Percentiles rank a stretch among this genome's conserved stretches.
phyloP scores from a whole-genome alignment of 2,329 filamentous ascomycete species.

The Cladosporium austrohemisphaericum region DNA sequence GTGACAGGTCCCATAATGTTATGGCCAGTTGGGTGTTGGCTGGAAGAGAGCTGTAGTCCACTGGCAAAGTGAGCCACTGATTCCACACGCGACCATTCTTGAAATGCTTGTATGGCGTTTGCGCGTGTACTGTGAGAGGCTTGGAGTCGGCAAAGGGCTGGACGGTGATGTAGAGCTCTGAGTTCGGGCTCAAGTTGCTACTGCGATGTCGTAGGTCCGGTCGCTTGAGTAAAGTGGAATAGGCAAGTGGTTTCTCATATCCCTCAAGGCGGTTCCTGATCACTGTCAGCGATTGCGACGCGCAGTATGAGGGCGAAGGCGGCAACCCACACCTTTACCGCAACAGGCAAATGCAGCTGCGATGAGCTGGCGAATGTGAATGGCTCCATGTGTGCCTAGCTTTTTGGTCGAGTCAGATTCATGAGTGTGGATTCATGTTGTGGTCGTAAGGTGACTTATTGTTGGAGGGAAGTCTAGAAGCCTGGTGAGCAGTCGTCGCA shows the following conservation, averaged over 20 bases:
- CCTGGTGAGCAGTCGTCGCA: too few species aligned
- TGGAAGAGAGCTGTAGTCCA: slow-evolving; percentile 78
- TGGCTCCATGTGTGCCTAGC: slow-evolving; percentile 66
- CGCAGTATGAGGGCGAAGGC: not conserved
- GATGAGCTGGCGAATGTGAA: slow-evolving; percentile 94
- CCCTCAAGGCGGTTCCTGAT: slow-evolving; percentile 67
- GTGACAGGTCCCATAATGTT: slow-evolving; percentile 91
- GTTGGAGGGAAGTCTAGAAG: too few species aligned
- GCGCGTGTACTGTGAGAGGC: slow-evolving; percentile 82
- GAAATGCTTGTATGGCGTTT: slow-evolving; percentile 91
- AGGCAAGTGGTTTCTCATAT: slow-evolving; percentile 68
- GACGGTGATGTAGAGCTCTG: slow-evolving; percentile 87
- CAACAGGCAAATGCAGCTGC: slow-evolving; percentile 69
- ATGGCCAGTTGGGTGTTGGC: slow-evolving; percentile 81
- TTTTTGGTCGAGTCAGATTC: not conserved
- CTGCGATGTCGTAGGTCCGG: slow-evolving; percentile 82
- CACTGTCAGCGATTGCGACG: slow-evolving; percentile 16
- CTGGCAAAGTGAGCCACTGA: slow-evolving; percentile 88
- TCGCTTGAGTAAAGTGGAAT: slow-evolving; percentile 72
- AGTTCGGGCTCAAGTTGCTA: slow-evolving; percentile 76
- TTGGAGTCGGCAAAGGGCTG: slow-evolving; percentile 97
- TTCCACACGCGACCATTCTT: slow-evolving; percentile 76
- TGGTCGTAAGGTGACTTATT: too few species aligned
- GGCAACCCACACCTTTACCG: slow-evolving; percentile 58
- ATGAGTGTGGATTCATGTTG: too few species aligned